Percentiles rank a stretch among this genome's conserved stretches.
Conservation (phyloP, 805 yeast genomes). For the Schizosaccharomyces japonicus region DNA sequence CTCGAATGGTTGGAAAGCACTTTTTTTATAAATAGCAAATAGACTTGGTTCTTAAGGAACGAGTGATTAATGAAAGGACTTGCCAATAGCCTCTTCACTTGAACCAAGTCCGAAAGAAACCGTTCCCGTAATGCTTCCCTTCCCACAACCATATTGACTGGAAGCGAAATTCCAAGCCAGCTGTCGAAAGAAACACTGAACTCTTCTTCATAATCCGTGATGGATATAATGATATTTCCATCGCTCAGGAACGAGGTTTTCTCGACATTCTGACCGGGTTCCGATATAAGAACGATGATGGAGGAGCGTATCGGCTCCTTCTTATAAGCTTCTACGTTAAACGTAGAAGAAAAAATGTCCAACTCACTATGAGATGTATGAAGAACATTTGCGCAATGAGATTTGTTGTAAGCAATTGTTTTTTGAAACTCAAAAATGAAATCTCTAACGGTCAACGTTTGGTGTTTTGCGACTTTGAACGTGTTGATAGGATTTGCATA, state of each 20-base stretch:
- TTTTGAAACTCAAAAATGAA: no score
- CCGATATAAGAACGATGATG: neutral
- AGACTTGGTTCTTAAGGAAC: neutral
- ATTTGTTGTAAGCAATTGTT: neutral
- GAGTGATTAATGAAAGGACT: neutral
- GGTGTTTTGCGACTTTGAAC: no score
- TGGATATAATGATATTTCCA: neutral
- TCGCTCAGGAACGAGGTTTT: neutral
- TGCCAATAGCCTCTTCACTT: neutral
- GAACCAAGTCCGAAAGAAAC: neutral
- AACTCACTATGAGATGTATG: neutral
- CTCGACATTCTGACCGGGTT: neutral
- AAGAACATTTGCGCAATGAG: neutral
- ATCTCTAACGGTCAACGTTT: no score
- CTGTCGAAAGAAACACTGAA: neutral
- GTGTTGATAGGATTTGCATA: no score
- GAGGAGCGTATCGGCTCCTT: neutral
- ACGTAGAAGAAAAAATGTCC: no score
- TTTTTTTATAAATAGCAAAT: neutral
- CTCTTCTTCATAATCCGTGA: neutral
- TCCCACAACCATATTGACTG: neutral
- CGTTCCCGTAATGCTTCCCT: neutral
- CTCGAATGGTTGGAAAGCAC: neutral
- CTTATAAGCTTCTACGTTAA: no score
- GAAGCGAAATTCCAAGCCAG: neutral